Base-by-base conservation (phyloP, 768 basidiomycete species). In the Nidularia sp. region DNA sequence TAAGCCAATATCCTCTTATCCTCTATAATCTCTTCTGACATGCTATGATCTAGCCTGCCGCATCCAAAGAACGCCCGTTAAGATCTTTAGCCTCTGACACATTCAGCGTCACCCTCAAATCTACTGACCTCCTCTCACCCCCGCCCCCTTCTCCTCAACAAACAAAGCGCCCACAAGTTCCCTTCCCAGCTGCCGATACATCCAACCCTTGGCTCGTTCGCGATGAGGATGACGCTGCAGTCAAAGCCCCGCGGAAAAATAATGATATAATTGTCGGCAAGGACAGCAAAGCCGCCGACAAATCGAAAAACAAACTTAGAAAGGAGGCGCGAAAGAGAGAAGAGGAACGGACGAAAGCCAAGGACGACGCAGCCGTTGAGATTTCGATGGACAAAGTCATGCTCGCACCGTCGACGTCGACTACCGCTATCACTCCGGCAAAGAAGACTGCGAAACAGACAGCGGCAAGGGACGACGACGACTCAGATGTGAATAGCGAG, bases 191-290 rank as follows among this genome's bases (percentile, higher is more conserved):
- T 4, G 32, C 52, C 12, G 55, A 63, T 34, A 62, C 66, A 31
- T 47, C 65, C 53, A 98, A 98, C 65, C 95, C 95, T 7, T 98
- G 96, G 93, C 84, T 97, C 13, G 68, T 70, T 1, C 70, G 70
- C 7, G 58, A 56, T 6, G 60, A 63, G 5, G 47, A 72, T 1
- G 18, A 18, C 18, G 60, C 74, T 3, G 32, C 49, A 7, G 64
- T 68, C 18, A 86, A 83, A 49, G 68, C 73, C 2, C 71, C 83
- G 0, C 82, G 83, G 54, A 92, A 88, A 65, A 80, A 80, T 55
- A 95, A 93, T 65, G 81, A 86, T 53, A 74, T 90, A 7, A 66
- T 83, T 3, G 80, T 92, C 18, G 77, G 79, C 57, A 93, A 91
- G 60, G 77, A 79, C 54, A 87, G 85, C 57, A 74, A 72, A 22